These are phyloP conservation scores for Thermochaetoides thermophila DNA, from an alignment of 495 filamentous ascomycete species.

Conservation along the genomic window DNA sequence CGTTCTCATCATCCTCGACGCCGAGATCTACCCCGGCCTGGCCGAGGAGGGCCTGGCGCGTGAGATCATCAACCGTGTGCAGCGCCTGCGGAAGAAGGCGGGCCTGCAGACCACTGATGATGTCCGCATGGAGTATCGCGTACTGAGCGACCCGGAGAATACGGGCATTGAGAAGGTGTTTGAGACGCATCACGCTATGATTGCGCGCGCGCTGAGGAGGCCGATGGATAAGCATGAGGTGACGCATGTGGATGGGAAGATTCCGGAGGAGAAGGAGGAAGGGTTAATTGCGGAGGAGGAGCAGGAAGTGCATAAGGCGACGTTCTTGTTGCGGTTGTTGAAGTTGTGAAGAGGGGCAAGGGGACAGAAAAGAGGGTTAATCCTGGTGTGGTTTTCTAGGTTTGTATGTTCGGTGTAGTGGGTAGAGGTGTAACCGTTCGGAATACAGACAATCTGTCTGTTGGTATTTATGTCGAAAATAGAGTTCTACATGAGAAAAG, in stretches of 20 bases:
- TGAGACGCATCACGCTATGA: constrained; percentile 45
- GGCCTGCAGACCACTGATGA: constrained; percentile 30
- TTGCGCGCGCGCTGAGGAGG: constrained; percentile 68
- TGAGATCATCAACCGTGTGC: constrained; percentile 32
- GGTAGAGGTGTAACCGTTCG: too few species aligned
- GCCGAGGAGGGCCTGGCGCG: constrained; percentile 29
- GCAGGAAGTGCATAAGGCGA: constrained; percentile 77
- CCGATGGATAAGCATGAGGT: constrained; percentile 61
- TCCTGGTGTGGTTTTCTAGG: too few species aligned
- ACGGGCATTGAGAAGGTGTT: constrained; percentile 64
- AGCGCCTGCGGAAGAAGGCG: constrained; percentile 32
- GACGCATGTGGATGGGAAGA: constrained; percentile 49
- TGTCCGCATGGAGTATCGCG: constrained; percentile 30
- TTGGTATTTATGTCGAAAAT: too few species aligned
- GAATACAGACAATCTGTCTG: too few species aligned
- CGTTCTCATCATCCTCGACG: constrained; percentile 30
- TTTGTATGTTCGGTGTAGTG: too few species aligned
- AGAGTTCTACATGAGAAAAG: neutral
- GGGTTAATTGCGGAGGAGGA: constrained; percentile 69
- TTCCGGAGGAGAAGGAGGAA: constrained; percentile 39
- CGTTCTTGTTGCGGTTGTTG: constrained; percentile 67
- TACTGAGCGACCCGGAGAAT: constrained; percentile 53
- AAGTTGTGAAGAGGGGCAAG: constrained; percentile 38
- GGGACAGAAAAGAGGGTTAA: too few species aligned
- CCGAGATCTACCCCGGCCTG: constrained; percentile 26